Evolutionary conservation across 306 rosid species (phyloP), one percentile per base, ranked within the genome.

Genomic region (Phaseolus lunatus): DNA sequence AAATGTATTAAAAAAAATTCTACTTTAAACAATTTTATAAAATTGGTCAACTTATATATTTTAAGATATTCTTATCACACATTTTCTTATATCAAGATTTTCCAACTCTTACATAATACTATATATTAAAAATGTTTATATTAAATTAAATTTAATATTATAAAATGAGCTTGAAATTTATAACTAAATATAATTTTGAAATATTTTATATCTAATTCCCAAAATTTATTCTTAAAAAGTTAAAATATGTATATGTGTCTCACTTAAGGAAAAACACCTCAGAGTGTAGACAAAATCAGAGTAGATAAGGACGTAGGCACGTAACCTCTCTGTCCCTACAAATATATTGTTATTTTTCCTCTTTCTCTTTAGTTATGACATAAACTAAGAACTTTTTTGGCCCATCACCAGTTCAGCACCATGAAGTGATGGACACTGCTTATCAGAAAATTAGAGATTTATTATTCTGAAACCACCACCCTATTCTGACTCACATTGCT

Each of bases 401-500:
- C 29, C 29, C 39, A 37, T 65, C 11, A 54, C 73, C 37, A 35
- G 49, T 53, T 19, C 31, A 13, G 63, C 66, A 76, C 2, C 61
- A 16, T 20, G 49, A 59, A 24, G 61, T 0, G 29, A 9, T 44
- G 29, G 19, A 9, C 13, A 61, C 5, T 31, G 5, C 12, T 11
- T 7, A 26, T 29, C 47, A 47, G 35, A 9, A 75, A 48, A 75
- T 33, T 63, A 39, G 44, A 52, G 39, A 77, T 16, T 9, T 53
- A n/a, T 31, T 31, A 35, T 35, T 77, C 5, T 66, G 45, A 13
- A 43, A 67, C 20, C 54, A 37, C 12, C 37, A 14, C 0, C 39
- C 33, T 62, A 18, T 70, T 31, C 10, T 16, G 12, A 12, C 1
- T 53, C 68, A 59, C 58, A 58, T 44, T 58, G 56, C 11, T 18